Evolutionary conservation across 495 filamentous ascomycete genomes (phyloP).

Genomic region (Lophium mytilinum): DNA sequence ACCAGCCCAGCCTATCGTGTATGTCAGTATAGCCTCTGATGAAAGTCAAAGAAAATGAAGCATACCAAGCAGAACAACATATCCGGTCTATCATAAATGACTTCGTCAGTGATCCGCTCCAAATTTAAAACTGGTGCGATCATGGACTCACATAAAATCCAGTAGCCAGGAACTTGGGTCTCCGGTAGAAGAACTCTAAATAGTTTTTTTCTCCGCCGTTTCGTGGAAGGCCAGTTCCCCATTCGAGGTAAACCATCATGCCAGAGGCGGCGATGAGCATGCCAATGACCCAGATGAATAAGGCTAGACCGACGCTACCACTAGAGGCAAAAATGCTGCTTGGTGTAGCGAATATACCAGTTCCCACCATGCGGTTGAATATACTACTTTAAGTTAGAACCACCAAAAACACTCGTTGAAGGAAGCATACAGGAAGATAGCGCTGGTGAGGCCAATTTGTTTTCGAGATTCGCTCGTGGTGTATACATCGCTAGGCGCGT

Average conservation of each 20-base stretch:
- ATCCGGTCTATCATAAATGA: too few relatives aligned
- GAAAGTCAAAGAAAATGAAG: too few relatives aligned
- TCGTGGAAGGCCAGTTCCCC: conserved; percentile 41
- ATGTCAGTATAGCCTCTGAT: too few relatives aligned
- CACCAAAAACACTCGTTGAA: too few relatives aligned
- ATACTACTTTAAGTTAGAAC: conserved; percentile 9
- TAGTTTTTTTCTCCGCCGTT: conserved; percentile 58
- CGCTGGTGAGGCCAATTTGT: too few relatives aligned
- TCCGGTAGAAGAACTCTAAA: conserved; percentile 57
- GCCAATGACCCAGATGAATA: conserved; percentile 48
- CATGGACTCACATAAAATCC: conserved; percentile 48
- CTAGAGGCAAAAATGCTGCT: conserved; percentile 28
- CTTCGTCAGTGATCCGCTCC: too few relatives aligned
- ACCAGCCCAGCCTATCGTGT: conserved; percentile 43
- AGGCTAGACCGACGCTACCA: conserved; percentile 44
- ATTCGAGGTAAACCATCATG: conserved; percentile 28
- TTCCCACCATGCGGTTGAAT: conserved; percentile 36
- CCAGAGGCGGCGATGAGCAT: conserved; percentile 43
- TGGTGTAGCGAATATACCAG: conserved; percentile 37
- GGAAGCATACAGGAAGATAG: too few relatives aligned
- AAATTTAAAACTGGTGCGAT: conserved; percentile 33
- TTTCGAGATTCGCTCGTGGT: too few relatives aligned
- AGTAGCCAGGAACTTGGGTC: conserved; percentile 58
- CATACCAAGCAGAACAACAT: too few relatives aligned
- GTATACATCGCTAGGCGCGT: too few relatives aligned